Evolutionary conservation across 352 stramenopile species (phyloP).

Genomic region (Pythium dissotocum): DNA sequence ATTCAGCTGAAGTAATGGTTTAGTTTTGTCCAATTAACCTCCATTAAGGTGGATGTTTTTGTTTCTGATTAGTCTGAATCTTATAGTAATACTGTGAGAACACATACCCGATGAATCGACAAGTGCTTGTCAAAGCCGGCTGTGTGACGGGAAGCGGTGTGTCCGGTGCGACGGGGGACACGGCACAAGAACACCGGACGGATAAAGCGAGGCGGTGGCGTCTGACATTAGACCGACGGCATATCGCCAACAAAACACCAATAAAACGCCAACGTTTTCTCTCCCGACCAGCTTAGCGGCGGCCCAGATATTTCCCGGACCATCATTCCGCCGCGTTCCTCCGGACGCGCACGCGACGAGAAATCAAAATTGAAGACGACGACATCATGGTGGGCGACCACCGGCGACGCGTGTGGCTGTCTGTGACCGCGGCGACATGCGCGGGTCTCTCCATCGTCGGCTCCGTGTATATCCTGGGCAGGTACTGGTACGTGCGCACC

Average conservation of each 20-base stretch:
- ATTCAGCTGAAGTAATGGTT: neutral
- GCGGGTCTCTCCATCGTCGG: conserved; percentile 79
- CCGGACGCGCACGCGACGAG: too few relatives aligned
- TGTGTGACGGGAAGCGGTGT: neutral
- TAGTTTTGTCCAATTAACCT: neutral
- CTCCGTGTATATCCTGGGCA: conserved; percentile 79
- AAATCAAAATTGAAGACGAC: neutral
- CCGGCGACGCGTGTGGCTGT: neutral
- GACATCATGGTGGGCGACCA: neutral
- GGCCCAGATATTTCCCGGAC: neutral
- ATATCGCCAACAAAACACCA: neutral
- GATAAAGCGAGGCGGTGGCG: too few relatives aligned
- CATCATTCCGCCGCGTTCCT: neutral
- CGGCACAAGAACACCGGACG: neutral
- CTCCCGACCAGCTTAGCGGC: neutral
- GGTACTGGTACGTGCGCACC: conserved; percentile 74
- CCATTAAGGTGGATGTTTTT: neutral
- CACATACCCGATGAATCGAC: neutral
- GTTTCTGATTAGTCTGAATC: neutral
- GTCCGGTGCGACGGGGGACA: neutral
- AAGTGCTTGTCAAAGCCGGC: neutral
- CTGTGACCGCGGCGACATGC: conserved; percentile 29
- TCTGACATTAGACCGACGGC: too few relatives aligned
- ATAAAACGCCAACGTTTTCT: neutral
- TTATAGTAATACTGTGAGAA: neutral